Evolutionary conservation across 1,139 yeast species (phyloP), one percentile per base, ranked within the genome.

Genomic region (Blastobotrys proliferans): DNA sequence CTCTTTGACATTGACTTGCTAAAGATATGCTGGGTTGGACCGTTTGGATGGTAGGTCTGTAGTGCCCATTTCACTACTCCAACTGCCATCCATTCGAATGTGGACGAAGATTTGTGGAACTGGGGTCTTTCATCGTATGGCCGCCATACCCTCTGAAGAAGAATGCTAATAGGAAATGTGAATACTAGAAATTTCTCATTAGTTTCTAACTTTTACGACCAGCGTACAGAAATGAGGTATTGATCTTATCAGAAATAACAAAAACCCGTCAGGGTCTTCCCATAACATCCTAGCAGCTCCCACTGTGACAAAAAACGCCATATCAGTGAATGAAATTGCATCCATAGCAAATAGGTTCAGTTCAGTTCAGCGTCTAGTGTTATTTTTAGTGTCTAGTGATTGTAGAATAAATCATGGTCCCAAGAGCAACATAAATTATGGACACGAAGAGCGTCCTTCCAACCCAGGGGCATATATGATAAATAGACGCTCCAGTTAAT

Each of bases 11-110:
- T 46, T 2, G 37, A 35, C 22, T 47, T 38, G 9, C 56, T 52
- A 35, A 51, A 54, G 19, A 59, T 53, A 3, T 49, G 48, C 14
- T 48, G 44, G 5, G 56, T 55, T 17, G 56, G 48, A 11, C 50
- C 46, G 6, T 43, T 33, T 10, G 56, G 50, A 17, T 57, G 50
- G 19, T 52, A 32, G 17, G 48, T 47, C 10, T 43, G 37, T 29
- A 51, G 33, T 10, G 48, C 43, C 53, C 58, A 58, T 11, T 52
- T 49, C 3, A 56, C 45, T 22, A 50, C 43, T 39, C 50, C 51
- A 4, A 57, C 53, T 5, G 54, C 40, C 6, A 50, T 35, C 41
- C 49, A 58, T 35, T 60, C 64, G 20, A 47, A 51, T n/a, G 55
- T 38, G 4, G 61, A 46, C 11, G 61, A 48, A 14, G 53, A 47